phyloP scores from a whole-genome alignment of 2,329 filamentous ascomycete genomes.

The Sordariomycetes sp. region DNA sequence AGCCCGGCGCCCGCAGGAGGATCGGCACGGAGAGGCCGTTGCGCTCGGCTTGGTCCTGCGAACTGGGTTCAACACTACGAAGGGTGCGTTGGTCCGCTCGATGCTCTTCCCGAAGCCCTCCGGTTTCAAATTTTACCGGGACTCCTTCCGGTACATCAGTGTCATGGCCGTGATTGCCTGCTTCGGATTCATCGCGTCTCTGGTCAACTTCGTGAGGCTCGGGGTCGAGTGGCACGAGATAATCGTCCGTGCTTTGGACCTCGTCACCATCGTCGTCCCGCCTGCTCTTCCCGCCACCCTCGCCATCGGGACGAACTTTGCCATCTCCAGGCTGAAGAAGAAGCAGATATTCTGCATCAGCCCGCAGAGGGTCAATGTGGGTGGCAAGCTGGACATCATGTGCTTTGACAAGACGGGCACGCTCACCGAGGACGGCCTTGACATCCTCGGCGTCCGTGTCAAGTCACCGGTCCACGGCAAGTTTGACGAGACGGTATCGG shows the following conservation, averaged over 20 bases:
- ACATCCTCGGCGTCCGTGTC: slow-evolving; percentile 78
- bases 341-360: slow-evolving; percentile 97
- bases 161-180: slow-evolving; percentile 85
- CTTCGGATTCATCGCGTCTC: slow-evolving; percentile 78
- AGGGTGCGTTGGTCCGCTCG: slow-evolving; percentile 85
- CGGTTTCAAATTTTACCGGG: slow-evolving; percentile 95
- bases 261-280: slow-evolving; percentile 96
- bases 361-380: slow-evolving; percentile 91
- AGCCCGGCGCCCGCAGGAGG: slow-evolving; percentile 75
- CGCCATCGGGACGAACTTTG: slow-evolving; percentile 94
- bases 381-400: slow-evolving; percentile 88
- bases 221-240: slow-evolving; percentile 81
- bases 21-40: slow-evolving; percentile 74
- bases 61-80: slow-evolving; percentile 95
- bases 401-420: slow-evolving; percentile 99
- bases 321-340: slow-evolving; percentile 69
- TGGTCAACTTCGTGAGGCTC: slow-evolving; percentile 84
- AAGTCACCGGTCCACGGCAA: slow-evolving; percentile 47
- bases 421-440: slow-evolving; percentile 87
- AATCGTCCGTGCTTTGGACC: slow-evolving; percentile 77
- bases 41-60: slow-evolving; percentile 84
- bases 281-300: slow-evolving; percentile 88
- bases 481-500: slow-evolving; percentile 66
- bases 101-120: slow-evolving; percentile 99
- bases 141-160: slow-evolving; percentile 94